Evolutionary conservation across 1,139 yeast genomes (phyloP).

Genomic region (Suzukiozyma palmioleophila): DNA sequence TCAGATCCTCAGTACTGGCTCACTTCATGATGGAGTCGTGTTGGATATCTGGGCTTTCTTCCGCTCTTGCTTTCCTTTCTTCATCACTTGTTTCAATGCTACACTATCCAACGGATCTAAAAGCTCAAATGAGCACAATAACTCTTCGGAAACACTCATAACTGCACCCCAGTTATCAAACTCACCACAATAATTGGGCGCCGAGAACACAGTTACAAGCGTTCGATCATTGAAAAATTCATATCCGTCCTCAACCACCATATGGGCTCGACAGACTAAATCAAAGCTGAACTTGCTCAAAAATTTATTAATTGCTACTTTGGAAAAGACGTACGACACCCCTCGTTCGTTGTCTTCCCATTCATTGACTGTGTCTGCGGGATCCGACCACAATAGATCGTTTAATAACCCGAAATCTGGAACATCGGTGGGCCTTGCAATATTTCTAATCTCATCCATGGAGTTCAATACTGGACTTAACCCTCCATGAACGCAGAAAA

Average conservation of each 20-base stretch:
- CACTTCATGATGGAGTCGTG: no score
- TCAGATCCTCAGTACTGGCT: no score
- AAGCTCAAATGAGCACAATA: conserved; percentile 86
- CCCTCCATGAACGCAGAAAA: conserved; percentile 97
- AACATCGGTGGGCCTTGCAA: conserved; percentile 94
- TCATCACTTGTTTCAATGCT: conserved; percentile 90
- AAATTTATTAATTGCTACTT: conserved; percentile 88
- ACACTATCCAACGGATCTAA: conserved; percentile 91
- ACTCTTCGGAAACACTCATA: conserved; percentile 91
- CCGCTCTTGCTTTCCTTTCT: conserved; percentile 77
- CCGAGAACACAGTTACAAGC: conserved; percentile 89
- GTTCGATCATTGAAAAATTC: conserved; percentile 94
- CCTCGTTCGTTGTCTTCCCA: conserved; percentile 99
- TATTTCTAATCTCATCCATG: conserved; percentile 87
- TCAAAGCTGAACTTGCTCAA: conserved; percentile 85
- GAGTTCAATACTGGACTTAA: conserved; percentile 85
- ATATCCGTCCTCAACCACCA: conserved; percentile 98
- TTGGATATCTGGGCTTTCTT: conserved; percentile 44
- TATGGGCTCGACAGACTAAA: conserved; percentile 93
- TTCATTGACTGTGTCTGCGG: conserved; percentile 89
- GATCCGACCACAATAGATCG: conserved; percentile 94
- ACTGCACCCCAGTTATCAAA: conserved; percentile 99
- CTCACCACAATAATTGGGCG: conserved; percentile 98
- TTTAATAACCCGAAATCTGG: conserved; percentile 93
- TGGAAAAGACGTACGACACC: conserved; percentile 92